Evolutionary conservation across 1,139 yeast genomes (phyloP).

Genomic region (Sugiyamaella xylanicola): DNA sequence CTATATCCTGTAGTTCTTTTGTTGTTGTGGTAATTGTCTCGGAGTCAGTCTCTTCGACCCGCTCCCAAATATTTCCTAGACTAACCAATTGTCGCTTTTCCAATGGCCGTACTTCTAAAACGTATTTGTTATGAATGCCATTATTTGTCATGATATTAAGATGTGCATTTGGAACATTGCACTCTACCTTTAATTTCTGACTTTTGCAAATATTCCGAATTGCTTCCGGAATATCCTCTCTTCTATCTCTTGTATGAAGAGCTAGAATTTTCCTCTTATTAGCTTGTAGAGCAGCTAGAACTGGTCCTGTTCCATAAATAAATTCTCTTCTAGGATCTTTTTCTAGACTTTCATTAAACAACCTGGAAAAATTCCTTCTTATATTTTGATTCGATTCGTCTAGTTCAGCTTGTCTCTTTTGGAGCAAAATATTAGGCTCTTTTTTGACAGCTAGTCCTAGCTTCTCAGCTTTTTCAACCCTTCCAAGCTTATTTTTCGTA

Average conservation of each 20-base stretch:
- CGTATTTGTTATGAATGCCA: slow-evolving; percentile 84
- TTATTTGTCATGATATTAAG: slow-evolving; percentile 63
- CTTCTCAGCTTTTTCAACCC: slow-evolving; percentile 18
- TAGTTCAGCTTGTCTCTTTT: slow-evolving; percentile 23
- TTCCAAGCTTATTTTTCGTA: slow-evolving; percentile 20
- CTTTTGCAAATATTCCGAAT: slow-evolving; percentile 53
- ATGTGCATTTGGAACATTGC: slow-evolving; percentile 54
- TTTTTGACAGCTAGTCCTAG: slow-evolving; percentile 12
- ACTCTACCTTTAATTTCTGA: slow-evolving; percentile 49
- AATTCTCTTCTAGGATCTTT: slow-evolving; percentile 60
- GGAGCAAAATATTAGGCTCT: slow-evolving; percentile 22
- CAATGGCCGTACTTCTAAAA: slow-evolving; percentile 66
- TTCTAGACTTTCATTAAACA: slow-evolving; percentile 11
- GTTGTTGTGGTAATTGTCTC: background rate
- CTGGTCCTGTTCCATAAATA: slow-evolving; percentile 76
- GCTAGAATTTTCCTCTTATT: slow-evolving; percentile 57
- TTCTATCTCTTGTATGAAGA: slow-evolving; percentile 48
- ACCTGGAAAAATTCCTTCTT: slow-evolving; percentile 10
- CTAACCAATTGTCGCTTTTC: slow-evolving; percentile 41
- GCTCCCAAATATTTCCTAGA: slow-evolving; percentile 38
- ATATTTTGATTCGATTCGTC: slow-evolving; percentile 1
- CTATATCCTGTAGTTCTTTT: background rate
- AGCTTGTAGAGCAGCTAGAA: slow-evolving; percentile 65
- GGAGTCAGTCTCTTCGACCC: background rate
- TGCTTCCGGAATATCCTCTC: slow-evolving; percentile 34